phyloP scores from a whole-genome alignment of 2,329 filamentous ascomycete genomes.

The Cladosporium sp. region DNA sequence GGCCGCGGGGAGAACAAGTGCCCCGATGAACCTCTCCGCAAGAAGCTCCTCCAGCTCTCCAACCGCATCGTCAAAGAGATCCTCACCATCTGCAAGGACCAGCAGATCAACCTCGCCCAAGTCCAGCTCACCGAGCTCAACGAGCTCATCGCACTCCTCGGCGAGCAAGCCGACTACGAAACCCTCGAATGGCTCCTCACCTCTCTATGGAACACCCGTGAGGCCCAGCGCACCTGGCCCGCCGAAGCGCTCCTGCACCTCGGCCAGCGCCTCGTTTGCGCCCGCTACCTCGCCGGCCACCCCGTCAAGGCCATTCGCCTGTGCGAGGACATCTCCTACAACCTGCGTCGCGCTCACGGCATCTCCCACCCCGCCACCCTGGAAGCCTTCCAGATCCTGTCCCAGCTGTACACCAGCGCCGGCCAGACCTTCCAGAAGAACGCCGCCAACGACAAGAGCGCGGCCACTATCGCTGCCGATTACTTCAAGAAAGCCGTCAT shows the following conservation, averaged over 20 bases:
- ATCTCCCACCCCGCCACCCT: conserved; percentile 51
- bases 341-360: conserved; percentile 56
- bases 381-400: conserved; percentile 54
- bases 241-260: conserved; percentile 52
- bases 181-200: conserved; percentile 50
- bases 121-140: conserved; percentile 50
- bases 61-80: conserved; percentile 46
- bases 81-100: conserved; percentile 45
- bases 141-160: conserved; percentile 50
- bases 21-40: conserved; percentile 39
- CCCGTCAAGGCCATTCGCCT: conserved; percentile 49
- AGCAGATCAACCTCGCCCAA: conserved; percentile 49
- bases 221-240: conserved; percentile 50
- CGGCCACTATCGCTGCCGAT: conserved; percentile 37
- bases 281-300: conserved; percentile 53
- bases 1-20: conserved; percentile 44
- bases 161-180: conserved; percentile 50
- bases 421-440: conserved; percentile 44
- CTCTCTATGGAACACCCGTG: conserved; percentile 50
- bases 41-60: conserved; percentile 43
- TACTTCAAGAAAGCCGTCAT: conserved; percentile 45
- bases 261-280: conserved; percentile 56
- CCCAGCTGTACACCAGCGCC: conserved; percentile 51
- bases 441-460: conserved; percentile 40
- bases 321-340: conserved; percentile 59